A percentile compares a stretch with the other conserved stretches of the same genome.
phyloP scores from a whole-genome alignment of 495 filamentous ascomycete species.

The Lasiosphaeriaceae sp. region DNA sequence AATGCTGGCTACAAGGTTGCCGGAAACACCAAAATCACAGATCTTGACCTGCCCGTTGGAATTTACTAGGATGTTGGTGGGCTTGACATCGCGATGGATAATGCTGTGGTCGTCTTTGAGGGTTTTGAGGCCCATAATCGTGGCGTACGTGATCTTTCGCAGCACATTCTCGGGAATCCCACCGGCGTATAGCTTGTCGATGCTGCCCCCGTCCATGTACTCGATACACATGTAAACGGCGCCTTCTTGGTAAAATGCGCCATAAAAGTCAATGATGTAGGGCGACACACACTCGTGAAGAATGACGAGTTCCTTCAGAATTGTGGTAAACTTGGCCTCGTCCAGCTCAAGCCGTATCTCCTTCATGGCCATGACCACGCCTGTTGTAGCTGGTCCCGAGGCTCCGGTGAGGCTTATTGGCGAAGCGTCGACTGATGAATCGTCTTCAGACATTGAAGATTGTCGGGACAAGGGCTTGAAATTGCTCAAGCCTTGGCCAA shows the following conservation, averaged over 20 bases:
- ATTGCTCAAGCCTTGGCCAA: slow-evolving; percentile 69
- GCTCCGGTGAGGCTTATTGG: slow-evolving; percentile 15
- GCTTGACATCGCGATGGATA: slow-evolving; percentile 98
- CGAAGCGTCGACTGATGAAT: slow-evolving; percentile 14
- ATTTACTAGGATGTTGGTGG: slow-evolving; percentile 94
- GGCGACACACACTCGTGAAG: slow-evolving; percentile 92
- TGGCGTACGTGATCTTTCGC: slow-evolving; percentile 87
- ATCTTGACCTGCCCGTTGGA: slow-evolving; percentile 91
- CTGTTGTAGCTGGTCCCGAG: slow-evolving; percentile 42
- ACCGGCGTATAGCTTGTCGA: slow-evolving; percentile 93
- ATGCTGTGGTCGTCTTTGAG: slow-evolving; percentile 99
- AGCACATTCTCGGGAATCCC: slow-evolving; percentile 87
- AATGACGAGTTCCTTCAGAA: slow-evolving; percentile 97
- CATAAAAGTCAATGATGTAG: slow-evolving; percentile 97
- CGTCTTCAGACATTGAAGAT: slow-evolving; percentile 30
- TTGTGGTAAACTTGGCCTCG: slow-evolving; percentile 92
- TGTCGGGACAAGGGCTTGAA: slow-evolving; percentile 44
- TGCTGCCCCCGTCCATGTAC: slow-evolving; percentile 98
- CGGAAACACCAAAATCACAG: slow-evolving; percentile 97
- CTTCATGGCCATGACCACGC: slow-evolving; percentile 97
- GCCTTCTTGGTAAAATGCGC: slow-evolving; percentile 98
- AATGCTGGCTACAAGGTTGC: slow-evolving; percentile 94
- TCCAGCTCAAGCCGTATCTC: slow-evolving; percentile 96
- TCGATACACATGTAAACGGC: slow-evolving; percentile 99
- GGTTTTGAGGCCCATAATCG: slow-evolving; percentile 83